These are phyloP conservation scores for Cutaneotrichosporon spelunceum DNA, from an alignment of 1,284 basidiomycete genomes.

Conservation along the genomic window DNA sequence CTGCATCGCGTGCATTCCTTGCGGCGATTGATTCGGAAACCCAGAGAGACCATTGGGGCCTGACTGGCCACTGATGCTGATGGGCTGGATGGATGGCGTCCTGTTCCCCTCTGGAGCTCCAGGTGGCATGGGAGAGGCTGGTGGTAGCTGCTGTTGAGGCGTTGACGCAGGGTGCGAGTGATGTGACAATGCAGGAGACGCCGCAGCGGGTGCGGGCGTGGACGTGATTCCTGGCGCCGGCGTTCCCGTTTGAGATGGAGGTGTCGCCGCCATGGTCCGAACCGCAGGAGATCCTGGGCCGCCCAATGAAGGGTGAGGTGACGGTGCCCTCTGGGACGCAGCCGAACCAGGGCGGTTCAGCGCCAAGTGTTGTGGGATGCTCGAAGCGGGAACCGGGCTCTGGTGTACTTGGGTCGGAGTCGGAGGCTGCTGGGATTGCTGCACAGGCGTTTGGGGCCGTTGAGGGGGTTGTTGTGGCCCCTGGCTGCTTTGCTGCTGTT, in stretches of 20 bases:
- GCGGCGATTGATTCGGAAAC: slow-evolving; percentile 15
- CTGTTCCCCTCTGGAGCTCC: not conserved
- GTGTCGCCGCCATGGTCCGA: slow-evolving; percentile 12
- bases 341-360: slow-evolving; percentile 42
- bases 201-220: slow-evolving; percentile 24
- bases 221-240: slow-evolving; percentile 9
- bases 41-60: slow-evolving; percentile 8
- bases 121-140: slow-evolving; percentile 4
- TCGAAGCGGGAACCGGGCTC: slow-evolving; percentile 33
- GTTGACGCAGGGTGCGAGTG: slow-evolving; percentile 24
- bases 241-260: slow-evolving; percentile 8
- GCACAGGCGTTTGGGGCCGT: slow-evolving; percentile 26
- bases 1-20: slow-evolving; percentile 24
- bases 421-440: slow-evolving; percentile 8
- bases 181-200: slow-evolving; percentile 36
- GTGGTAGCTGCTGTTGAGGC: slow-evolving; percentile 19
- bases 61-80: slow-evolving; percentile 18
- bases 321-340: slow-evolving; percentile 38
- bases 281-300: slow-evolving; percentile 21
- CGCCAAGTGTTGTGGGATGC: slow-evolving; percentile 45
- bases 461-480: slow-evolving; percentile 29
- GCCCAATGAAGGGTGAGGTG: slow-evolving; percentile 28
- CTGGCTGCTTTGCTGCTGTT: slow-evolving; percentile 27
- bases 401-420: slow-evolving; percentile 24
- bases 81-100: not conserved